A percentile compares a stretch with the other conserved stretches of the same genome.
Evolutionary conservation across 257 asterid species (phyloP).

Genomic region (Leptodermis oblonga): DNA sequence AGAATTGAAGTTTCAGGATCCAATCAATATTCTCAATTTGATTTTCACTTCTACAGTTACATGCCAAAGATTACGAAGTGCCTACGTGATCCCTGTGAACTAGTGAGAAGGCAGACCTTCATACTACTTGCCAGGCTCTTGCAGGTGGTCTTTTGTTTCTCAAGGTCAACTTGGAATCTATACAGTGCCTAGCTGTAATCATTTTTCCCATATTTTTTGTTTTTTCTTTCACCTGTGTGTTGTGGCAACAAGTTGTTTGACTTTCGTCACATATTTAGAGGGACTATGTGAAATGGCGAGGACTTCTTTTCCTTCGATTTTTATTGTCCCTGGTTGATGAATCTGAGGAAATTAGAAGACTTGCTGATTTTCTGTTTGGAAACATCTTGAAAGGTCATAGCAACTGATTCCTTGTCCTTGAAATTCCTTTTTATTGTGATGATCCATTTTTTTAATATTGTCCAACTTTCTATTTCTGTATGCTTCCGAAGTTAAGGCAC

Average conservation of each 20-base stretch:
- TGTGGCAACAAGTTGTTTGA: slow-evolving; percentile 10
- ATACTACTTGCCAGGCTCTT: slow-evolving; percentile 79
- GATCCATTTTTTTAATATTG: slow-evolving; percentile 4
- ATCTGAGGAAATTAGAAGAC: slow-evolving; percentile 69
- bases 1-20: neutral
- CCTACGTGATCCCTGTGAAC: slow-evolving; percentile 85
- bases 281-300: slow-evolving; percentile 96
- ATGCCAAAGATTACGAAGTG: slow-evolving; percentile 83
- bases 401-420: slow-evolving; percentile 8
- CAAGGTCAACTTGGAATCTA: neutral
- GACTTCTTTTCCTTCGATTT: slow-evolving; percentile 89
- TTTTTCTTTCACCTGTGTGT: slow-evolving; percentile 14
- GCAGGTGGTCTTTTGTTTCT: slow-evolving; percentile 47
- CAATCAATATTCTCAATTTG: neutral
- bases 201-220: neutral
- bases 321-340: slow-evolving; percentile 84
- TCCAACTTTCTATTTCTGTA: neutral
- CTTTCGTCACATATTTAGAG: slow-evolving; percentile 43
- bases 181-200: neutral
- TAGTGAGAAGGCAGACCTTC: slow-evolving; percentile 91
- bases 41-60: slow-evolving; percentile 42
- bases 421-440: slow-evolving; percentile 6
- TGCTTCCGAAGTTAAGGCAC: slow-evolving; percentile 76
- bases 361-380: slow-evolving; percentile 90
- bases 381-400: slow-evolving; percentile 76